Conservation (phyloP, 2,329 filamentous ascomycete genomes). For the Metarhizium guizhouense region DNA sequence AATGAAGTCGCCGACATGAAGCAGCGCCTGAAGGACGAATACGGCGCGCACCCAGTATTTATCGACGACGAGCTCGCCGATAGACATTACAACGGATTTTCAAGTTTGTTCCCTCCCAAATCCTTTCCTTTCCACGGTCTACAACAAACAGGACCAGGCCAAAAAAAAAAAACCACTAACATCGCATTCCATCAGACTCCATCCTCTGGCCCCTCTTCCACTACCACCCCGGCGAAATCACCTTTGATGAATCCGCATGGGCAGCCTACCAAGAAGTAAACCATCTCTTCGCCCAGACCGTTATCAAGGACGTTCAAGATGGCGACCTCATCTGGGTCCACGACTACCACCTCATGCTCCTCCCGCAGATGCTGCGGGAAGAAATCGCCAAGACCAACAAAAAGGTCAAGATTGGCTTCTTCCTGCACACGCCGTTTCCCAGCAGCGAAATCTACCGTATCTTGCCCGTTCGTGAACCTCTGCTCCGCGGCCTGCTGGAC, state of each 20-base stretch:
- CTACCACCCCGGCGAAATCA: constrained; percentile 97
- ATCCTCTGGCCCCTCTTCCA: constrained; percentile 99
- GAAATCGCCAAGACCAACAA: constrained; percentile 73
- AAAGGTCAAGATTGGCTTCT: constrained; percentile 97
- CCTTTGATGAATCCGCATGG: constrained; percentile 94
- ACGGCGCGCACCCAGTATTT: constrained; percentile 85
- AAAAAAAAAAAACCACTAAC: no score
- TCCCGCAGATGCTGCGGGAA: constrained; percentile 90
- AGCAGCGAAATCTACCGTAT: constrained; percentile 97
- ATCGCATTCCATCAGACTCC: constrained; percentile 51
- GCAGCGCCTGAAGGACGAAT: constrained; percentile 73
- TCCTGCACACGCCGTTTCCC: constrained; percentile 94
- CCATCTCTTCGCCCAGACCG: constrained; percentile 78
- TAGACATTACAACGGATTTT: constrained; percentile 95
- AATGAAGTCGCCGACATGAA: constrained; percentile 67
- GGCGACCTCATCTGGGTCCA: constrained; percentile 97
- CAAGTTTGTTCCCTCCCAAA: constrained; percentile 51
- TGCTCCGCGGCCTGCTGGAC: constrained; percentile 79
- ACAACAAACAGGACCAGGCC: no score
- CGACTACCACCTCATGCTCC: constrained; percentile 96
- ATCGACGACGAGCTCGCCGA: constrained; percentile 90
- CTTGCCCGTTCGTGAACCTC: constrained; percentile 80
- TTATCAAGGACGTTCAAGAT: constrained; percentile 81
- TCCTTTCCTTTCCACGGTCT: background rate
- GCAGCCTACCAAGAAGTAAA: constrained; percentile 89